Conservation (phyloP, 2,329 filamentous ascomycete species). For the Aspergillus caelatus region DNA sequence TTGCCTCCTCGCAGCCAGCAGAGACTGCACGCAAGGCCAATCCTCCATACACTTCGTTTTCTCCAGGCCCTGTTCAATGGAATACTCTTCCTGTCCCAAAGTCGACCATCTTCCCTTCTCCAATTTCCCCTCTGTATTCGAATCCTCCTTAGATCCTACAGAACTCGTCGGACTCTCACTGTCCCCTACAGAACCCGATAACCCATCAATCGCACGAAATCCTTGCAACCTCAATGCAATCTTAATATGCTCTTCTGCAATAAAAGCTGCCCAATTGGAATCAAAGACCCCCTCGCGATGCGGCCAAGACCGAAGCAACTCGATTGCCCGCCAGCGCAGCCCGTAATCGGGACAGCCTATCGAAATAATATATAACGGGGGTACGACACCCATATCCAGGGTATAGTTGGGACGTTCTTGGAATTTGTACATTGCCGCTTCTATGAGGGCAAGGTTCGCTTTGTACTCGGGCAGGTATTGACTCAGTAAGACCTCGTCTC, state of each 20-base stretch:
- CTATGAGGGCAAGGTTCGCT: not conserved
- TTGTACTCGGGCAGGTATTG: constrained; percentile 3
- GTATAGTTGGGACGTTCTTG: not conserved
- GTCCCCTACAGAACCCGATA: not conserved
- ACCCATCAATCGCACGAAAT: not conserved
- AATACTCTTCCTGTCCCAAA: not conserved
- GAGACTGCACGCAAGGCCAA: not conserved
- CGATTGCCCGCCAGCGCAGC: constrained; percentile 2
- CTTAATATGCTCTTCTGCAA: not conserved
- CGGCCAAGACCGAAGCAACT: constrained; percentile 1
- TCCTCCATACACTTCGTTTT: not conserved
- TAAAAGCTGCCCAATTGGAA: constrained; percentile 3
- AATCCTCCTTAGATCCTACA: not conserved
- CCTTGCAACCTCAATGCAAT: not conserved
- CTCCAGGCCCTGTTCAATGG: not conserved
- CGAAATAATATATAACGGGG: not conserved
- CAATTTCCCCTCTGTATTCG: not conserved
- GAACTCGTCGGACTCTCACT: not conserved
- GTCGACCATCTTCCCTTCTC: not conserved
- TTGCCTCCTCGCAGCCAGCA: not conserved
- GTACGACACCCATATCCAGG: not conserved
- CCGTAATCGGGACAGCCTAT: not conserved
- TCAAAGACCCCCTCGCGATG: constrained; percentile 7
- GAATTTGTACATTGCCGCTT: not conserved
- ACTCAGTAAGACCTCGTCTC: not conserved